Evolutionary conservation across 1,284 basidiomycete genomes (phyloP).

Genomic region (Erythrobasidium hasegawianum): DNA sequence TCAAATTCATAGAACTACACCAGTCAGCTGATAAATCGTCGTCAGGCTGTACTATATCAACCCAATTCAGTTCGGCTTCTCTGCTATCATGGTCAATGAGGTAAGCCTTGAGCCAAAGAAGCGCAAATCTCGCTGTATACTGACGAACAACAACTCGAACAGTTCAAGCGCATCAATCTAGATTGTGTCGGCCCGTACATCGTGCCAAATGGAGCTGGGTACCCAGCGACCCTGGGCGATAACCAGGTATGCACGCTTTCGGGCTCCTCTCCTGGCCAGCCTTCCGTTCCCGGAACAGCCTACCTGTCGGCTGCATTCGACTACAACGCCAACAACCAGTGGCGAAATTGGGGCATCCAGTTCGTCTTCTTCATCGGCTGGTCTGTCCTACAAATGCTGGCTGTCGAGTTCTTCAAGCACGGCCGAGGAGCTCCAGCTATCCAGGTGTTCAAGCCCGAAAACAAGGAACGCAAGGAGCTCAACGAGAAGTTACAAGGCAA

Average conservation of each 20-base stretch:
- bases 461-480: slow-evolving; percentile 44
- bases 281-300: slow-evolving; percentile 47
- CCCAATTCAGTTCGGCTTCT: slow-evolving; percentile 68
- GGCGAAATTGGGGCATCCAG: slow-evolving; percentile 54
- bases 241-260: slow-evolving; percentile 43
- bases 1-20: slow-evolving; percentile 44
- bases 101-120: slow-evolving; percentile 20
- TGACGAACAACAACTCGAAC: slow-evolving; percentile 35
- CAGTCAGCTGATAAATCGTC: neutral
- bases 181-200: slow-evolving; percentile 66
- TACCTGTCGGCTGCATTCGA: slow-evolving; percentile 49
- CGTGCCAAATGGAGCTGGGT: slow-evolving; percentile 54
- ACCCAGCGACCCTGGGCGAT: slow-evolving; percentile 33
- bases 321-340: slow-evolving; percentile 50
- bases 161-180: slow-evolving; percentile 52
- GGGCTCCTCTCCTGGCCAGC: slow-evolving; percentile 49
- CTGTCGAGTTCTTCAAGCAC: slow-evolving; percentile 41
- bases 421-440: slow-evolving; percentile 43
- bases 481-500: slow-evolving; percentile 40
- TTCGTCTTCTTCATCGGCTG: slow-evolving; percentile 48
- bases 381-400: slow-evolving; percentile 42
- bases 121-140: slow-evolving; percentile 39
- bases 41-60: slow-evolving; percentile 57
- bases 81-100: slow-evolving; percentile 75
- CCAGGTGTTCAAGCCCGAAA: slow-evolving; percentile 47